Percentiles rank a stretch among this genome's conserved stretches.
Conservation (phyloP, 345 rosid species). For the Murraya koenigii region DNA sequence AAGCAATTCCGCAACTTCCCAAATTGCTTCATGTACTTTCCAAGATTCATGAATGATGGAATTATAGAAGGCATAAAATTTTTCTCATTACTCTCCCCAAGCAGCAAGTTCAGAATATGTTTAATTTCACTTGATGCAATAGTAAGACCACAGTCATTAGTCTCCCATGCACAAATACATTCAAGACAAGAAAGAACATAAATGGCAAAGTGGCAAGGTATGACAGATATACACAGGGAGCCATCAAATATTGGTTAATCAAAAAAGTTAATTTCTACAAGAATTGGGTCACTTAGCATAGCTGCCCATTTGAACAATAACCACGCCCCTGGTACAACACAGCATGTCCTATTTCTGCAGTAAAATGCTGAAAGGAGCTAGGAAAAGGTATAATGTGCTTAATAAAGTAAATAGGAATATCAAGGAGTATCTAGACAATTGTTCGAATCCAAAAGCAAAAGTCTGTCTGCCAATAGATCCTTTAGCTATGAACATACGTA, state of each 20-base stretch:
- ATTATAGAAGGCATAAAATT: not conserved
- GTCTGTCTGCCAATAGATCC: not conserved
- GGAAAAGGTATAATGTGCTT: not conserved
- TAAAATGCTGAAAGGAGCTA: not conserved
- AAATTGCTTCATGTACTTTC: not conserved
- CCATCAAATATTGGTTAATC: not conserved
- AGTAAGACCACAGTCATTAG: not conserved
- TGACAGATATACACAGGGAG: not conserved
- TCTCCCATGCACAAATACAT: not conserved
- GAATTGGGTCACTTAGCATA: not conserved
- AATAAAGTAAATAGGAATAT: not conserved
- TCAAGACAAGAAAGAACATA: not conserved
- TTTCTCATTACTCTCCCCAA: not conserved
- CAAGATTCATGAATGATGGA: not conserved
- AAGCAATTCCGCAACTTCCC: not conserved
- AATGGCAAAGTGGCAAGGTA: not conserved
- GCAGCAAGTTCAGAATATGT: not conserved
- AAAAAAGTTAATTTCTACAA: not conserved
- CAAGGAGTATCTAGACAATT: not conserved
- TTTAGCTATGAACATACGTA: not conserved
- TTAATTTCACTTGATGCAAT: not conserved
- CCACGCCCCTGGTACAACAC: not conserved
- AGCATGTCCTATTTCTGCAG: not conserved
- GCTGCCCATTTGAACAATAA: not conserved
- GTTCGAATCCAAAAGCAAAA: conserved; percentile 1